Evolutionary conservation across 2,329 filamentous ascomycete species (phyloP), one percentile per base, ranked within the genome.

Genomic region (Penicillium brasilianum): DNA sequence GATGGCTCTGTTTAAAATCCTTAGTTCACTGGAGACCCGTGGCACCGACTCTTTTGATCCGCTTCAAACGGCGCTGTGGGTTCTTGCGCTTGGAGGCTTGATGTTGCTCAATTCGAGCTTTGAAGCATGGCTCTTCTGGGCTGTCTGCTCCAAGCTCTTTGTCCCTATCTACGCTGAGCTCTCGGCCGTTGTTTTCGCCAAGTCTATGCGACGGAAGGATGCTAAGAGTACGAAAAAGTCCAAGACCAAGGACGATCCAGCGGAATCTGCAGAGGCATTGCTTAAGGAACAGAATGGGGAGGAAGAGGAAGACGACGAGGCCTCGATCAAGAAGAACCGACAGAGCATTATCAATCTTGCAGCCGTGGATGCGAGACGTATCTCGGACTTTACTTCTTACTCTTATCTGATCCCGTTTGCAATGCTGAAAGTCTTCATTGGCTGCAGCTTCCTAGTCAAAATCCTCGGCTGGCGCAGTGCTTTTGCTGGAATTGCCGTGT

Each of bases 301-400:
- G 0, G 79, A 79, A 1, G 80, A 81, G 3, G 82, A 85, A 2
- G 68, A 68, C n/a, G 82, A 86, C 66, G 68, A 65, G 9, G 63
- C 66, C 9, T 76, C 71, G 71, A 80, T 69, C 57, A 81, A 87
- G 65, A 85, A 88, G 75, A 84, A 85, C 28, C 82, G 84, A 63
- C 91, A 94, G 75, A 88, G 85, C 58, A 90, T 89, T 4, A 67
- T 93, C 58, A 94, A 93, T 72, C 81, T 93, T 37, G 88, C 93
- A 49, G 90, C 89, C n/a, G 87, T 93, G 11, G 91, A 94, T 73
- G 81, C 86, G 8, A 86, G 87, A 64, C 85, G 90, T 41, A 82
- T 94, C 44, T 81, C 88, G 0, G 86, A 90, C 57, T 92, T 92
- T 70, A 81, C 82, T n/a, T 80, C 85, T 4, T 90, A 83, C 71